Conservation (phyloP, 2,329 filamentous ascomycete species). For the Triangularia setosa region DNA sequence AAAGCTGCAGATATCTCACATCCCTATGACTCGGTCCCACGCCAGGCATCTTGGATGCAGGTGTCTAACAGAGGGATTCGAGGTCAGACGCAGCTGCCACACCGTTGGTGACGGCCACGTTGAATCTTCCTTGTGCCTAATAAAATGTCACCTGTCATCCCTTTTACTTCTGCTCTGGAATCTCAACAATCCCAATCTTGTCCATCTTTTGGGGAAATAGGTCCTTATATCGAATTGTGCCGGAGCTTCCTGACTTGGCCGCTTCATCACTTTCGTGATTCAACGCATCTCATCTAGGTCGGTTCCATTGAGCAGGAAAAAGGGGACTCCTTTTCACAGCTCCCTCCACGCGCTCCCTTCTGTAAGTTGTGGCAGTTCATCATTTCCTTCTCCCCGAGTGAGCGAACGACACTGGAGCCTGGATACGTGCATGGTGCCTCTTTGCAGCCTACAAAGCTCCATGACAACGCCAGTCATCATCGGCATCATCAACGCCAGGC, state of each 20-base stretch:
- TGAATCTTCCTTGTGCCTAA: slow-evolving; percentile 9
- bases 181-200: slow-evolving; percentile 8
- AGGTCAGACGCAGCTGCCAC: not conserved
- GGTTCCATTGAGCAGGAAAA: slow-evolving; percentile 9
- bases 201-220: slow-evolving; percentile 1
- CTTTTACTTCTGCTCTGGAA: slow-evolving; percentile 9
- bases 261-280: slow-evolving; percentile 19
- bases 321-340: not conserved
- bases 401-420: not conserved
- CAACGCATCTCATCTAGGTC: slow-evolving; percentile 20
- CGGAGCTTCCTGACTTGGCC: slow-evolving; percentile 18
- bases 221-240: not conserved
- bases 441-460: slow-evolving; percentile 11
- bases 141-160: slow-evolving; percentile 11
- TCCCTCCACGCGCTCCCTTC: slow-evolving; percentile 1
- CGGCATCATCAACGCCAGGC: not conserved
- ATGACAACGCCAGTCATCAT: slow-evolving; percentile 1
- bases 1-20: not conserved
- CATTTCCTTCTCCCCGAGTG: slow-evolving; percentile 4
- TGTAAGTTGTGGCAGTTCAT: slow-evolving; percentile 1
- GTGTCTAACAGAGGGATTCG: slow-evolving; percentile 1
- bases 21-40: slow-evolving; percentile 13
- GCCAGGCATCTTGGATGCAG: slow-evolving; percentile 5
- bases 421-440: not conserved
- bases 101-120: slow-evolving; percentile 18